phyloP scores from a whole-genome alignment of 1,284 basidiomycete species.

The Ustilago trichophora region DNA sequence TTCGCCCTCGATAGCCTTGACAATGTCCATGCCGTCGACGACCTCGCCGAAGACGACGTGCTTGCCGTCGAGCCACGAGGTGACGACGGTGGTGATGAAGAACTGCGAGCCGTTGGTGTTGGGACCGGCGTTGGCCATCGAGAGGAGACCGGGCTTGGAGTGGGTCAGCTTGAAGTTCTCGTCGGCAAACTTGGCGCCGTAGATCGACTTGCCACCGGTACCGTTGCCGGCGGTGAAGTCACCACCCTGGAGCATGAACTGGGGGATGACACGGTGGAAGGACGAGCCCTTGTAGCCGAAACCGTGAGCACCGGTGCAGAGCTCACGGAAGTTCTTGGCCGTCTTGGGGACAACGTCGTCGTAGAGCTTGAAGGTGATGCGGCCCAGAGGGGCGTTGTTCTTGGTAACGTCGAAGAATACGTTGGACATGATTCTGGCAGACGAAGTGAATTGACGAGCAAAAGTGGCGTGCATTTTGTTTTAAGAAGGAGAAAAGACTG shows the following conservation, averaged over 20 bases:
- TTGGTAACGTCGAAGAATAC: constrained; percentile 78
- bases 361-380: constrained; percentile 63
- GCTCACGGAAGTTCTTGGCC: constrained; percentile 62
- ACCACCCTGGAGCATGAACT: constrained; percentile 71
- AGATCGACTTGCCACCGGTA: constrained; percentile 65
- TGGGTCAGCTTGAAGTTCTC: constrained; percentile 63
- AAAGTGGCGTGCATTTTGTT: constrained; percentile 52
- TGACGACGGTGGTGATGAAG: constrained; percentile 65
- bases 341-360: constrained; percentile 65
- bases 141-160: constrained; percentile 58
- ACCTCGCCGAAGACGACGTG: constrained; percentile 93
- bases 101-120: constrained; percentile 67
- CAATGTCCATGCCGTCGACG: constrained; percentile 62
- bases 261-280: constrained; percentile 74
- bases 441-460: constrained; percentile 57
- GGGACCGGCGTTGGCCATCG: constrained; percentile 68
- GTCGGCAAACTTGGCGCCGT: constrained; percentile 58
- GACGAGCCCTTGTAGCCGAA: constrained; percentile 77
- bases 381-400: constrained; percentile 65
- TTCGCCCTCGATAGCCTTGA: constrained; percentile 62
- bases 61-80: constrained; percentile 83
- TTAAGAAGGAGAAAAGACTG: constrained; percentile 20
- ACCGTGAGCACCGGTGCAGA: constrained; percentile 72
- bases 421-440: constrained; percentile 67
- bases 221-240: constrained; percentile 66